phyloP scores from a whole-genome alignment of 805 yeast species.

The Hanseniaspora osmophila region DNA sequence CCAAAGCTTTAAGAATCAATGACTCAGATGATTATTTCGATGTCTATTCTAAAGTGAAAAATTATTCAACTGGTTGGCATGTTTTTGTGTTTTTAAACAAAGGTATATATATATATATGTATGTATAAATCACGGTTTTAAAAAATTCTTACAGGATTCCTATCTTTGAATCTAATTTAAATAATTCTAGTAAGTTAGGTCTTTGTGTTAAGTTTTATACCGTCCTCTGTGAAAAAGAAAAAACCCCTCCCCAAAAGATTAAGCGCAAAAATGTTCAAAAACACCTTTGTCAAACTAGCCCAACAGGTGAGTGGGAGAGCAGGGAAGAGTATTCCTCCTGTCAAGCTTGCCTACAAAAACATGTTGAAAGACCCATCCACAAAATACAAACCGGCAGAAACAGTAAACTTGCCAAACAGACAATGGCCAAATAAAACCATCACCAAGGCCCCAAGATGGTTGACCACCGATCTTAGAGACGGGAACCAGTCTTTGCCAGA shows the following conservation, averaged over 20 bases:
- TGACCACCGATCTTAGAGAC: constrained; percentile 66
- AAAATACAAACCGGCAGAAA: constrained; percentile 45
- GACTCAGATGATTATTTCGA: no score
- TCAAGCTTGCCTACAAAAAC: constrained; percentile 24
- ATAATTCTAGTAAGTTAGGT: no score
- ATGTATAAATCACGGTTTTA: no score
- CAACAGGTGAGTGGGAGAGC: constrained; percentile 5
- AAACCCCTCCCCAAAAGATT: neutral
- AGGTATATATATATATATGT: no score
- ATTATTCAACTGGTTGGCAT: no score
- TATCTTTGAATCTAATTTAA: no score
- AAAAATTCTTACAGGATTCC: no score
- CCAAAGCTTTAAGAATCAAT: neutral
- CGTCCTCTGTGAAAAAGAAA: neutral
- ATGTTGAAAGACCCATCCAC: constrained; percentile 61
- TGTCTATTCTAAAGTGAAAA: no score
- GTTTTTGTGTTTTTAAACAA: no score
- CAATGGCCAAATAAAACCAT: constrained; percentile 59
- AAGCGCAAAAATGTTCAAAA: neutral
- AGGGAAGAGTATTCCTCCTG: constrained; percentile 18
- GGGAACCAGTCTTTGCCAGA: constrained; percentile 75
- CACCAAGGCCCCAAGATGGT: constrained; percentile 66
- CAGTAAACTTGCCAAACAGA: constrained; percentile 44
- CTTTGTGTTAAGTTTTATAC: no score
- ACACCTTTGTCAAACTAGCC: constrained; percentile 11